These are phyloP conservation scores for Wickerhamiella allomyrinae DNA, from an alignment of 805 yeast species.

Conservation along the genomic window DNA sequence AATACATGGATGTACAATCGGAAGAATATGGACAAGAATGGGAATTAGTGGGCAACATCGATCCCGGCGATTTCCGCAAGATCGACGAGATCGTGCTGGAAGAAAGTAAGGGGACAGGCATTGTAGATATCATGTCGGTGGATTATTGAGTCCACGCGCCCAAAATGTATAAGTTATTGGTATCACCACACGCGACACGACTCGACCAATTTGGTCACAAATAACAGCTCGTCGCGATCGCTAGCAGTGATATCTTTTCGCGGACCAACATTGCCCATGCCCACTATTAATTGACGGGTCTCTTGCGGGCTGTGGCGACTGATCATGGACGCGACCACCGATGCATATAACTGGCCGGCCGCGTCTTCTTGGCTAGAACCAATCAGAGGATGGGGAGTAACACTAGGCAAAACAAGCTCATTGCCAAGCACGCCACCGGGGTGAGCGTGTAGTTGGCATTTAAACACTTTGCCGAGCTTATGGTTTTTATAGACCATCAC, in stretches of 20 bases:
- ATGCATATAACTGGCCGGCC: slow-evolving; percentile 21
- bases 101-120: slow-evolving; percentile 42
- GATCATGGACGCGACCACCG: slow-evolving; percentile 22
- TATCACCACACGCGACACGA: slow-evolving; percentile 20
- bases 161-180: neutral
- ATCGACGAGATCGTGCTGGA: slow-evolving; percentile 47
- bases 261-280: slow-evolving; percentile 21
- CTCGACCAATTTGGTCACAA: slow-evolving; percentile 21
- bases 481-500: slow-evolving; percentile 22
- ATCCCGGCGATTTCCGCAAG: slow-evolving; percentile 69
- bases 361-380: slow-evolving; percentile 17
- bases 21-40: slow-evolving; percentile 31
- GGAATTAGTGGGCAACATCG: slow-evolving; percentile 57
- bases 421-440: slow-evolving; percentile 13
- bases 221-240: slow-evolving; percentile 21
- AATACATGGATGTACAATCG: slow-evolving; percentile 31
- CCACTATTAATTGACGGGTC: slow-evolving; percentile 20
- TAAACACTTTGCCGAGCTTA: slow-evolving; percentile 19
- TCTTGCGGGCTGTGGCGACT: slow-evolving; percentile 23
- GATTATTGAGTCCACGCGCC: no score
- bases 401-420: slow-evolving; percentile 13
- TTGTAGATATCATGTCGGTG: slow-evolving; percentile 56
- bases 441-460: slow-evolving; percentile 14
- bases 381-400: slow-evolving; percentile 15
- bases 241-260: slow-evolving; percentile 10